Base-by-base conservation (phyloP, 169 alveolate genomes). In the Ichthyophthirius multifiliis region DNA sequence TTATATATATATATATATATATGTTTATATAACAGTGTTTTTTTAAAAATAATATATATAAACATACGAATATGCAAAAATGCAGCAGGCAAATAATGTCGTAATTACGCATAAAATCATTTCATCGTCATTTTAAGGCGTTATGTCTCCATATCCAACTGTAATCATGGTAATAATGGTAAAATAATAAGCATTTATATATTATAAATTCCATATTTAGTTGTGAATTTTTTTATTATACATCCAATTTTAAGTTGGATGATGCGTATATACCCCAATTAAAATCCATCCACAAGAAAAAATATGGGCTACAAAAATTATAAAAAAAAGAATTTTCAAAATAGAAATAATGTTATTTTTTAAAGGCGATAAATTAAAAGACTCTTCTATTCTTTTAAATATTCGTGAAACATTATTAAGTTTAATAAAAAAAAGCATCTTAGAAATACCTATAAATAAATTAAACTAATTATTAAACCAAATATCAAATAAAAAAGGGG, bases 221-320 rank as follows among this genome's bases (percentile, higher is more conserved):
- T 67, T 7, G 7, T 34, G n/a, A 2, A 67, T 1, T 12, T 39
- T 39, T 16, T 6, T 2, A 13, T 12, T 7, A 1, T 35, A 7
- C 32, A 67, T 23, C 77, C 77, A 67, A 39, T 32, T 67, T 16
- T 37, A n/a, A n/a, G n/a, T n/a, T n/a, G n/a, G n/a, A n/a, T n/a
- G n/a, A 2, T 15, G 65, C 31, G 85, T 89, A 37, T 82, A 45
- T 27, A 65, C 75, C 1, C 87, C 90, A 12, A 91, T 43, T 20
- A 71, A 65, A 47, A 64, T 75, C 83, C 89, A 77, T 27, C 73
- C 45, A 34, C 96, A 91, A 12, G 93, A 90, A 48, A 90, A 83
- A 82, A 87, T 83, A 76, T 91, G 96, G 16, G 94, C 92, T 27
- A 83, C 81, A 45, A 91, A 88, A 5, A 88, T 43, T 15, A 89